Base-by-base conservation (phyloP, 805 yeast genomes). In the Ogataea nitratoaversa region DNA sequence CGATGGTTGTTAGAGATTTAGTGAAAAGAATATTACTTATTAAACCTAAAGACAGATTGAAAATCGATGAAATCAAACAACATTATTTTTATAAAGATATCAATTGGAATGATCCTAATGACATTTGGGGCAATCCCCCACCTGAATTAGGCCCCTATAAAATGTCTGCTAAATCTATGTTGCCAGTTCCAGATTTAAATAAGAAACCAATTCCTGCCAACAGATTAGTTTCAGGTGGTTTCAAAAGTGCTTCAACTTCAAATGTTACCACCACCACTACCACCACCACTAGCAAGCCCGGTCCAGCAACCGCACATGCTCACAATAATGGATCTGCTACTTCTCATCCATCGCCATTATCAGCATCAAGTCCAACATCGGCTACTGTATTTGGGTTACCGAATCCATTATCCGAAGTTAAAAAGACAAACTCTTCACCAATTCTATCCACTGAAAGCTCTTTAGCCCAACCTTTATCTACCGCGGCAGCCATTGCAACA, bases 151-250 rank as follows among this genome's bases (percentile, higher is more conserved):
- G 82, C 1, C 88, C 91, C 0, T 85, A 82, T 54, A 83, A 82
- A 46, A 71, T 85, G 61, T 74, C 75, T 38, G 93, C 93, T 0
- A 79, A 80, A 53, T 76, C 91, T 1, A 84, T 85, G 93, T 75
- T 80, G 64, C 82, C 85, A 27, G 68, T 84, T 29, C 89, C 91
- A 0, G 78, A 69, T 42, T 52, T 74, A 22, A 56, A 59, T 32
- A 59, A 51, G 29, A 40, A 36, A 8, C 53, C 51, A 28, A 50
- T 44, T 27, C 50, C 54, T 14, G 36, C 40, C 32, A 30, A 29
- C 48, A 6, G 36, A 36, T 14, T 19, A 13, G 30, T 19, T 18
- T 5, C 32, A 17, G 8, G 22, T n/a, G 14, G 6, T 11, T 2
- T 20, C 9, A 37, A 30, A 27, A 37, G 41, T 25, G 33, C 46